Evolutionary conservation across 176 grass and related monocot genomes (phyloP).

Genomic region (Carex cristatella): DNA sequence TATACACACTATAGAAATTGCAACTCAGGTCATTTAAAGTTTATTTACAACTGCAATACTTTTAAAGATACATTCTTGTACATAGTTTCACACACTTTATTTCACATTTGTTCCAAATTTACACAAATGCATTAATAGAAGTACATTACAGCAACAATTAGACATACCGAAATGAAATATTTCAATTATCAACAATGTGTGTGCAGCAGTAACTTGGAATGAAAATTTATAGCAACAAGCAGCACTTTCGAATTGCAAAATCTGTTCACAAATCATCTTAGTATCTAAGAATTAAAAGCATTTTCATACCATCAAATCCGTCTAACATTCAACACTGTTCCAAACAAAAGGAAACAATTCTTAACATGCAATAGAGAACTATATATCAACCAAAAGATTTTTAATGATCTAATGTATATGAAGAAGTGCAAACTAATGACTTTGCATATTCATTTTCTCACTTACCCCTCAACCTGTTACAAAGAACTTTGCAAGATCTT

Average conservation of each 20-base stretch:
- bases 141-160: background rate
- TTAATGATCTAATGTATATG: background rate
- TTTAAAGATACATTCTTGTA: background rate
- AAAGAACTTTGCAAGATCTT: background rate
- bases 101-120: background rate
- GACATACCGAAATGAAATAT: background rate
- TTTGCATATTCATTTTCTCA: background rate
- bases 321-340: background rate
- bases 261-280: background rate
- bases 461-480: background rate
- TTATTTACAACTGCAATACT: background rate
- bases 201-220: background rate
- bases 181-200: background rate
- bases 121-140: background rate
- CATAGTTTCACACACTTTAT: background rate
- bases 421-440: background rate
- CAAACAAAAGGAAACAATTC: background rate
- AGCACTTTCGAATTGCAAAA: background rate
- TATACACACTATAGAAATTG: background rate
- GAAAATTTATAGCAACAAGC: background rate
- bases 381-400: background rate
- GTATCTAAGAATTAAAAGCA: background rate
- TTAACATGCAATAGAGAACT: slow-evolving; percentile 1
- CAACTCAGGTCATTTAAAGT: background rate
- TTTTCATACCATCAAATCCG: background rate